A percentile compares a stretch with the other conserved stretches of the same genome.
These are phyloP conservation scores for Irpex rosettiformis DNA, from an alignment of 1,284 basidiomycete species.

Conservation along the genomic window DNA sequence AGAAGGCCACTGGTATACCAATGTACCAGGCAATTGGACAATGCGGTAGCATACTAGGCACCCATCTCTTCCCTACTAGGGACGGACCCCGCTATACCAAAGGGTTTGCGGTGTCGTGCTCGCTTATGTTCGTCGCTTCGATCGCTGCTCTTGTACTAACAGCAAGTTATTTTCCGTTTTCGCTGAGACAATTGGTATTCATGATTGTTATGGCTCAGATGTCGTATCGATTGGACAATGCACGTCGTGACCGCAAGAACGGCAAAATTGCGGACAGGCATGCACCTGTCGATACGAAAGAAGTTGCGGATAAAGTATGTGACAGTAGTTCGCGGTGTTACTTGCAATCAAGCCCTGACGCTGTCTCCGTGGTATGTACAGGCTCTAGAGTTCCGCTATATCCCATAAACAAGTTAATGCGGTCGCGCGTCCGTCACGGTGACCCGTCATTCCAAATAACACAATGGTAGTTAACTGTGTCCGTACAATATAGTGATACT, in stretches of 20 bases:
- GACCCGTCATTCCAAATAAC: too few species aligned
- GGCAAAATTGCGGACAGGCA: slow-evolving; percentile 45
- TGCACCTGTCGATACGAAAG: slow-evolving; percentile 59
- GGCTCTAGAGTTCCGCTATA: slow-evolving; percentile 49
- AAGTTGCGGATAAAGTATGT: slow-evolving; percentile 65
- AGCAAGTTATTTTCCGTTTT: too few species aligned
- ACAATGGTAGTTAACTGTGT: too few species aligned
- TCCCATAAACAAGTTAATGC: slow-evolving; percentile 53
- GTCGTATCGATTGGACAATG: slow-evolving; percentile 63
- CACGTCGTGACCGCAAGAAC: slow-evolving; percentile 47
- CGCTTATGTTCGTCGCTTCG: slow-evolving; percentile 55
- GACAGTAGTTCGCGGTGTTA: not conserved
- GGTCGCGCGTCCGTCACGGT: too few species aligned
- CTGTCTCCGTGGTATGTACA: slow-evolving; percentile 23
- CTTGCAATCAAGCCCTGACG: not conserved
- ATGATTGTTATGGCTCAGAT: too few species aligned
- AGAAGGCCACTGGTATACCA: slow-evolving; percentile 70
- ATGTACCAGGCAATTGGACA: slow-evolving; percentile 78
- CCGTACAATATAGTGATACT: too few species aligned
- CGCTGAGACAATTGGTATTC: too few species aligned
- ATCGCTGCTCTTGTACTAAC: slow-evolving; percentile 50
- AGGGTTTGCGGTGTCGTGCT: slow-evolving; percentile 62
- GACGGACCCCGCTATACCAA: slow-evolving; percentile 62
- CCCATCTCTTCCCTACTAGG: slow-evolving; percentile 63
- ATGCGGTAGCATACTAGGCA: slow-evolving; percentile 67